A percentile compares a stretch with the other conserved stretches of the same genome.
Evolutionary conservation across 257 asterid genomes (phyloP).

Genomic region (Solanum dulcamara): DNA sequence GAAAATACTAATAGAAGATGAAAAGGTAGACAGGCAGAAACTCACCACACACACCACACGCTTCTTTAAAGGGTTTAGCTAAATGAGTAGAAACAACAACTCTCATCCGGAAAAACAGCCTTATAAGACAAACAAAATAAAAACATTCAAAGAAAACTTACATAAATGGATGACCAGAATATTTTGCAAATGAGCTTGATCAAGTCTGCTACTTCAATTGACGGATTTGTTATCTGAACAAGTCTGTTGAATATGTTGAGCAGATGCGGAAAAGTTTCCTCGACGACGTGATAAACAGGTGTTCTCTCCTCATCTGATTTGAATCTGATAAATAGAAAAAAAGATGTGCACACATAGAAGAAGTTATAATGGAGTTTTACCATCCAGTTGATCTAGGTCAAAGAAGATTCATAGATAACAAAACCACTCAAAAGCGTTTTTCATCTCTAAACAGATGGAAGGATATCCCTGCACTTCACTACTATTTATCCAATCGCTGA

Average conservation of each 20-base stretch:
- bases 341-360: neutral
- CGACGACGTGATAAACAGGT: constrained; percentile 81
- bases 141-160: constrained; percentile 18
- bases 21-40: neutral
- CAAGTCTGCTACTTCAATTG: constrained; percentile 83
- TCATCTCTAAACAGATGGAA: neutral
- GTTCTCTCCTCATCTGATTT: constrained; percentile 95
- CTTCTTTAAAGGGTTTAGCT: neutral
- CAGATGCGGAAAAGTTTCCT: constrained; percentile 83
- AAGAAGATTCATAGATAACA: neutral
- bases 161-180: constrained; percentile 96
- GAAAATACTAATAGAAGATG: neutral
- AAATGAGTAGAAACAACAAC: neutral
- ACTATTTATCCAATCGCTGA: neutral
- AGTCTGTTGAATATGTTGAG: constrained; percentile 70
- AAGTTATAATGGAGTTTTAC: neutral
- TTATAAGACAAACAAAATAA: neutral
- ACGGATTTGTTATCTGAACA: constrained; percentile 71
- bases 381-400: neutral
- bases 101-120: neutral
- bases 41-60: neutral
- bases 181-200: constrained; percentile 96
- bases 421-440: neutral
- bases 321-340: constrained; percentile 50
- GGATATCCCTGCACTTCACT: neutral